Percentiles rank a stretch among this genome's conserved stretches.
These are phyloP conservation scores for Cyamopsis tetragonoloba DNA, from an alignment of 306 rosid species.

Conservation along the genomic window DNA sequence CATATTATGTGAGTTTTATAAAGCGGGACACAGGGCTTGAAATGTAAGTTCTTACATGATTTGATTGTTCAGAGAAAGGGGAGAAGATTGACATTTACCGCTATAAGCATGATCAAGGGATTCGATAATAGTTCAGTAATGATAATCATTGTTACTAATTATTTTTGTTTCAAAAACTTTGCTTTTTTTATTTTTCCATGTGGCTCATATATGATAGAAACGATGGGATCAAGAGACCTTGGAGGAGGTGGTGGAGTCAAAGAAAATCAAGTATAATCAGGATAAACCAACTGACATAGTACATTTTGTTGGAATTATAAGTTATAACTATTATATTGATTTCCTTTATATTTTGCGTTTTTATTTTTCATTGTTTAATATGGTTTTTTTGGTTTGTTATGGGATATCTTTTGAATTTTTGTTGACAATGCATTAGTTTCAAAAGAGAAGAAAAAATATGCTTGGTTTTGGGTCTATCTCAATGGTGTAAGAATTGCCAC, in stretches of 20 bases:
- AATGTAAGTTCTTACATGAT: conserved; percentile 97
- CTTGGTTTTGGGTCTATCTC: conserved; percentile 94
- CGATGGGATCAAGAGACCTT: conserved; percentile 83
- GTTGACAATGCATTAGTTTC: conserved; percentile 18
- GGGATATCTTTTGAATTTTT: neutral
- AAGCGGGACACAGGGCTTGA: conserved; percentile 95
- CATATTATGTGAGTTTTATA: conserved; percentile 83
- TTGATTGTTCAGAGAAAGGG: conserved; percentile 96
- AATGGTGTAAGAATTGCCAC: conserved; percentile 90
- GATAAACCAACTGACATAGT: conserved; percentile 95
- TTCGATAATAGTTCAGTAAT: neutral
- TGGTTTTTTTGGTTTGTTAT: neutral
- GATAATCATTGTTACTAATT: too few species aligned
- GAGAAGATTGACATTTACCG: conserved; percentile 94
- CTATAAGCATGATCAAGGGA: conserved; percentile 81
- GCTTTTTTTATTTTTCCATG: neutral
- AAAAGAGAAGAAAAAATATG: too few species aligned
- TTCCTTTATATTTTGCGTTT: neutral
- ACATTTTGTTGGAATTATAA: conserved; percentile 27
- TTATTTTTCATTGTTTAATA: neutral
- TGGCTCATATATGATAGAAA: too few species aligned
- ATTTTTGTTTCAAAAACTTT: neutral
- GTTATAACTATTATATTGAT: neutral
- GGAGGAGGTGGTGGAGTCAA: conserved; percentile 78
- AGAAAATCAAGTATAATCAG: conserved; percentile 62